A percentile compares a stretch with the other conserved stretches of the same genome.
phyloP scores from a whole-genome alignment of 2,329 filamentous ascomycete species.

The Hypoxylon sp. region DNA sequence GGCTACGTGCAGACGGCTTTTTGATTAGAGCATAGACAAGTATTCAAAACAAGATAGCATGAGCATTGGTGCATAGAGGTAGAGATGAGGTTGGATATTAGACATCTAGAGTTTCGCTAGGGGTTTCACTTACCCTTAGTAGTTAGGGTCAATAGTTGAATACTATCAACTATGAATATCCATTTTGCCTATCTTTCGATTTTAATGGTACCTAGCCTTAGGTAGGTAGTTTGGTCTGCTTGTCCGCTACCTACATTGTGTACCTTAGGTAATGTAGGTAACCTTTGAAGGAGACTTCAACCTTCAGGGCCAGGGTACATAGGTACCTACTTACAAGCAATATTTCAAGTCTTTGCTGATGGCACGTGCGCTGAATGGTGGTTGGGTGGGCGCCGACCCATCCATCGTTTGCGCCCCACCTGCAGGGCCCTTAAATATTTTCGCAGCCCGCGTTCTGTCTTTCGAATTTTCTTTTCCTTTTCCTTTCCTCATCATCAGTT shows the following conservation, averaged over 20 bases:
- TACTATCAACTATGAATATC: background rate
- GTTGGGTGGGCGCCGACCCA: slow-evolving; percentile 18
- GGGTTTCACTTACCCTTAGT: background rate
- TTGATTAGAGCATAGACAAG: background rate
- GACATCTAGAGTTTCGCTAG: background rate
- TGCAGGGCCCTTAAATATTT: slow-evolving; percentile 34
- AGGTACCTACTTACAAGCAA: slow-evolving; percentile 5
- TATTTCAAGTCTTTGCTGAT: background rate
- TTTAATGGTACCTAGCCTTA: too few relatives aligned
- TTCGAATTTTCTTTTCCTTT: slow-evolving; percentile 38
- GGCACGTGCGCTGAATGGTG: slow-evolving; percentile 3
- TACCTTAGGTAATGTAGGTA: too few relatives aligned
- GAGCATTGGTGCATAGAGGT: slow-evolving; percentile 5
- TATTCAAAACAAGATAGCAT: too few relatives aligned
- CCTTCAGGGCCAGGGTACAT: slow-evolving; percentile 8
- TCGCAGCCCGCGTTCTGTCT: slow-evolving; percentile 23
- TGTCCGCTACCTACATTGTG: too few relatives aligned
- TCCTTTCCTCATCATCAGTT: slow-evolving; percentile 52
- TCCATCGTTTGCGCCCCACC: too few relatives aligned
- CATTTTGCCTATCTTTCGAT: background rate
- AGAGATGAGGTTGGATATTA: slow-evolving; percentile 1
- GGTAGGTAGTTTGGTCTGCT: background rate
- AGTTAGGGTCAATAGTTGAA: background rate
- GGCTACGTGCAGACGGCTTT: background rate
- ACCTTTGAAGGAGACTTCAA: background rate